These are phyloP conservation scores for Acanthamoeba sp. DNA, from an alignment of 208 protist species.

Conservation along the genomic window DNA sequence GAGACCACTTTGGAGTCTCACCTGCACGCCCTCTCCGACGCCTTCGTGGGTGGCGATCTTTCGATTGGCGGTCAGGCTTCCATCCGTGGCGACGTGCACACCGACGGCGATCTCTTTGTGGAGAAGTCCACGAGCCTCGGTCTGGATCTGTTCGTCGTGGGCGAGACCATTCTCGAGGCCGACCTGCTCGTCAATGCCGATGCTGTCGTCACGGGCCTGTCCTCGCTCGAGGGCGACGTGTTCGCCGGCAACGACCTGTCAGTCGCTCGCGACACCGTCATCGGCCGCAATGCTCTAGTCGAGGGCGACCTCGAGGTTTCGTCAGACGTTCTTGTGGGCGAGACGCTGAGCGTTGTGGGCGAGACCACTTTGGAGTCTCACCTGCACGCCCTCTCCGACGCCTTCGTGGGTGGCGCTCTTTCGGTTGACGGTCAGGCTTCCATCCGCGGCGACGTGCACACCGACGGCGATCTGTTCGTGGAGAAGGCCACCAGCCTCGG, in stretches of 20 bases:
- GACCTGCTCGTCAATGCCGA: not conserved
- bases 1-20: not conserved
- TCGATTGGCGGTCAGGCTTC: not conserved
- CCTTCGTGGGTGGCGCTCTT: not conserved
- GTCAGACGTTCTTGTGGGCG: not conserved
- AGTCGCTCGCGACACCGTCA: too few relatives aligned
- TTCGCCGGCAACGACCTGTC: too few relatives aligned
- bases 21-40: not conserved
- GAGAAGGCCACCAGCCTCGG: not conserved
- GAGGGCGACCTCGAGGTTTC: too few relatives aligned
- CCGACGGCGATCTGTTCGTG: not conserved
- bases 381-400: not conserved
- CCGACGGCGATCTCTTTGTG: constrained; percentile 3
- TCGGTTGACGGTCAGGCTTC: not conserved
- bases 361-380: not conserved
- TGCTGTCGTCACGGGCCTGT: too few relatives aligned
- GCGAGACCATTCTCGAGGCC: not conserved
- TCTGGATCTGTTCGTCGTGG: not conserved
- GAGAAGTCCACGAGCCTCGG: not conserved
- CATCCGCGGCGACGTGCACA: not conserved
- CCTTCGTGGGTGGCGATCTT: not conserved
- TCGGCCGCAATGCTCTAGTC: too few relatives aligned
- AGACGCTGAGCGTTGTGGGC: not conserved
- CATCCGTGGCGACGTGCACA: not conserved
- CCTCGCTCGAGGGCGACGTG: too few relatives aligned